These are phyloP conservation scores for Symbiodinium pilosum DNA, from an alignment of 73 alveolate genomes.

Conservation along the genomic window DNA sequence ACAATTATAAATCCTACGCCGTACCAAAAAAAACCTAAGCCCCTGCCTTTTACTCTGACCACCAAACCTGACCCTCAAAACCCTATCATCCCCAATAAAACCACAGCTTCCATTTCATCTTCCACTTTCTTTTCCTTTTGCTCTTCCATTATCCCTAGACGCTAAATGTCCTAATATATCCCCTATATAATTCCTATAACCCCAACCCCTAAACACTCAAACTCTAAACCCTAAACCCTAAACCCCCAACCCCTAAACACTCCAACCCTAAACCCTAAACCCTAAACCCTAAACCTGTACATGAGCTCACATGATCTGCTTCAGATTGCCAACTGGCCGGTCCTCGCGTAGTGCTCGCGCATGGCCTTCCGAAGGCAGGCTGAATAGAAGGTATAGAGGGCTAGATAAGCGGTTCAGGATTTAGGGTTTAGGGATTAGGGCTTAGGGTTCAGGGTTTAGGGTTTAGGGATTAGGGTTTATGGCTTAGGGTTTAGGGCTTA, in stretches of 20 bases:
- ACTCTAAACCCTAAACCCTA: neutral
- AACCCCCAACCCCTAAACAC: no score
- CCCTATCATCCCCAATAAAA: no score
- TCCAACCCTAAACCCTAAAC: no score
- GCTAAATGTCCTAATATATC: neutral
- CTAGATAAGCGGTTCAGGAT: no score
- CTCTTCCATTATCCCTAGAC: neutral
- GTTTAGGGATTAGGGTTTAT: no score
- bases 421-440: no score
- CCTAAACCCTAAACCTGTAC: no score
- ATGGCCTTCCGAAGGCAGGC: neutral
- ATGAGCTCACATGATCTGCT: no score
- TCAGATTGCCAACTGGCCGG: constrained; percentile 52
- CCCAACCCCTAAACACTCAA: neutral
- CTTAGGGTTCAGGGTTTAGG: no score
- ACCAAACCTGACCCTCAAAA: neutral
- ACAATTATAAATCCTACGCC: neutral
- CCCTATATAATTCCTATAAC: neutral
- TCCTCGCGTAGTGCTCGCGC: constrained; percentile 79
- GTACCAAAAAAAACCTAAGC: neutral
- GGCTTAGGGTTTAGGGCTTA: no score
- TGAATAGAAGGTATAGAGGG: no score
- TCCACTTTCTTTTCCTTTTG: neutral
- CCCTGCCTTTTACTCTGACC: neutral
- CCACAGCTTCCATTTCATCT: no score